Conservation (phyloP, 1,284 basidiomycete species). For the Cryptococcus hybrid region DNA sequence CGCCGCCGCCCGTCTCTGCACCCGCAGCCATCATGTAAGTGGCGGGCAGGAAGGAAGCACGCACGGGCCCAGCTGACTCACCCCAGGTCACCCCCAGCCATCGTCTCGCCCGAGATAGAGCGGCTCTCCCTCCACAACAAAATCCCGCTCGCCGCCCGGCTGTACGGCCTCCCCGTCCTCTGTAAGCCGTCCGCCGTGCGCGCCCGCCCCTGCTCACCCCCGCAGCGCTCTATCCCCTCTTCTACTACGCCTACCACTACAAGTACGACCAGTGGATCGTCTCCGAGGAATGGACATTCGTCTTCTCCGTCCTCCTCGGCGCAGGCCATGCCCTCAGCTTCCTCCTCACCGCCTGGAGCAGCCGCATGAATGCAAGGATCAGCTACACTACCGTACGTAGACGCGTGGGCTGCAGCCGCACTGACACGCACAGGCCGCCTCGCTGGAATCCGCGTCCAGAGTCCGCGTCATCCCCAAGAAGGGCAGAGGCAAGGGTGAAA, state of each 20-base stretch:
- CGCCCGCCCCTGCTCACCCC: background rate
- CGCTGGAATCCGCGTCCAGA: conserved; percentile 70
- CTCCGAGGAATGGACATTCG: conserved; percentile 95
- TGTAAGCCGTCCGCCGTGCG: conserved; percentile 30
- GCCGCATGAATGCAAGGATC: conserved; percentile 72
- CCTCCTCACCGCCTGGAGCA: conserved; percentile 87
- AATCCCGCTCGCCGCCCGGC: conserved; percentile 71
- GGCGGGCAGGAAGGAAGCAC: background rate
- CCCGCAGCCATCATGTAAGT: too few relatives aligned
- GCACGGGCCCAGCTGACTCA: background rate
- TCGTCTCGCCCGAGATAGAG: conserved; percentile 83
- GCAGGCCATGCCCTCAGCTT: conserved; percentile 90
- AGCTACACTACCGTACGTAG: conserved; percentile 56
- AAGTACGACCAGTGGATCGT: conserved; percentile 85
- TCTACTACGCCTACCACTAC: conserved; percentile 84
- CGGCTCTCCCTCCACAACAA: conserved; percentile 74
- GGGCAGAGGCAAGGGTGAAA: conserved; percentile 88
- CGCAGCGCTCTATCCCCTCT: conserved; percentile 72
- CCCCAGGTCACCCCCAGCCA: conserved; percentile 25
- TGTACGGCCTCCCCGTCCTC: conserved; percentile 84
- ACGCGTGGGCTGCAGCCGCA: background rate
- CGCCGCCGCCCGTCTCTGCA: too few relatives aligned
- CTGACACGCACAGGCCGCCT: conserved; percentile 57
- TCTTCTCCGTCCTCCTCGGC: conserved; percentile 81
- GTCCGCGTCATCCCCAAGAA: conserved; percentile 80